phyloP scores from a whole-genome alignment of 2,329 filamentous ascomycete species.

The Chaetomium sp. region DNA sequence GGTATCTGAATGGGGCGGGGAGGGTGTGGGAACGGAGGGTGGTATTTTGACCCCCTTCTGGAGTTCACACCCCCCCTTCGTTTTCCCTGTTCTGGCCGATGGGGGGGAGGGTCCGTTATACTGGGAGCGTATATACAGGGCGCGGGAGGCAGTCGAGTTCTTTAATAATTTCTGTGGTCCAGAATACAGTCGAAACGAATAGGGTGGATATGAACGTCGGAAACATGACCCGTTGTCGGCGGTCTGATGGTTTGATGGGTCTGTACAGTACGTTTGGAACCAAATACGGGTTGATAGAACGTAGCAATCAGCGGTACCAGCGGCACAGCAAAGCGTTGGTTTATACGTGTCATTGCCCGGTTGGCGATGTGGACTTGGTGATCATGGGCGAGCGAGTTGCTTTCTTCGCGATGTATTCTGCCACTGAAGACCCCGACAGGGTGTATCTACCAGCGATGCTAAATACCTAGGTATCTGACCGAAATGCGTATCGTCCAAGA shows the following conservation, averaged over 20 bases:
- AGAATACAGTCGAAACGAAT: neutral
- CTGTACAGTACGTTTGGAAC: neutral
- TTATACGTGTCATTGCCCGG: no score
- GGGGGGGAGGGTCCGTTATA: neutral
- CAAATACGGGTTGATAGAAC: neutral
- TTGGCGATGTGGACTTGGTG: neutral
- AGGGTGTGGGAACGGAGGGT: slow-evolving; percentile 26
- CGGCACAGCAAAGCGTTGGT: neutral
- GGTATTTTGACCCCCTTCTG: neutral
- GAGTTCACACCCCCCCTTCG: neutral
- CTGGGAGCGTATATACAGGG: neutral
- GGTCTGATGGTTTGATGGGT: neutral
- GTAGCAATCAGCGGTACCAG: neutral
- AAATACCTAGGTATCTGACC: neutral
- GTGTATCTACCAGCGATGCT: neutral
- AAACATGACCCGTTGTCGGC: neutral
- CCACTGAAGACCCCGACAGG: neutral
- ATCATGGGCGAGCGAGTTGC: neutral
- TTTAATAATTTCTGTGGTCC: neutral
- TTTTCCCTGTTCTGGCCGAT: neutral
- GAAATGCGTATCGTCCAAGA: neutral
- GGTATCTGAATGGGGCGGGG: slow-evolving; percentile 28
- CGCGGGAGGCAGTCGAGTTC: neutral
- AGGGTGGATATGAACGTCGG: slow-evolving; percentile 4
- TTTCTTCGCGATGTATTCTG: neutral